Evolutionary conservation across 176 grass and related monocot genomes (phyloP).

Genomic region (Oryza meridionalis): DNA sequence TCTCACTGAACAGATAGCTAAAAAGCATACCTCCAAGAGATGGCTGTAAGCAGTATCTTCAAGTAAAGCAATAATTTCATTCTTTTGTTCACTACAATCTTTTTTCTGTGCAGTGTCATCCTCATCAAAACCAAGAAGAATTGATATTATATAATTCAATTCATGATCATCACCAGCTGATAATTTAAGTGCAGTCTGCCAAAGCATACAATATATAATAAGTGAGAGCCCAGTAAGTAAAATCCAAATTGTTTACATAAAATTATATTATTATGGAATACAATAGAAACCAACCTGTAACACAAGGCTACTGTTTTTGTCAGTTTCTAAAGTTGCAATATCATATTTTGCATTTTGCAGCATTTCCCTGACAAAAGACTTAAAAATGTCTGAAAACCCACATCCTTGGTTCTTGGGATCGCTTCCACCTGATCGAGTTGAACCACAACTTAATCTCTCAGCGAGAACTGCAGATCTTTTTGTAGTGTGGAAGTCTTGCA

Average conservation of each 20-base stretch:
- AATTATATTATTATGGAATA: background rate
- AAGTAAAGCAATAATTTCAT: slow-evolving; percentile 78
- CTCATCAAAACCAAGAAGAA: slow-evolving; percentile 67
- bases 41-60: slow-evolving; percentile 90
- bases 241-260: background rate
- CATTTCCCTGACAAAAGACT: slow-evolving; percentile 67
- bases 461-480: slow-evolving; percentile 74
- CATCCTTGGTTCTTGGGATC: slow-evolving; percentile 48
- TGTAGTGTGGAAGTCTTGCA: slow-evolving; percentile 77
- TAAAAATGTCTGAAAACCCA: slow-evolving; percentile 66
- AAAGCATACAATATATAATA: slow-evolving; percentile 6
- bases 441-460: slow-evolving; percentile 59
- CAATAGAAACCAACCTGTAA: slow-evolving; percentile 64
- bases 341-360: slow-evolving; percentile 63
- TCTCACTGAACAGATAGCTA: slow-evolving; percentile 31
- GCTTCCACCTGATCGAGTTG: slow-evolving; percentile 45
- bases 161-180: slow-evolving; percentile 64
- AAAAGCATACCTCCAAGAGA: slow-evolving; percentile 76
- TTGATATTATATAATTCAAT: slow-evolving; percentile 63
- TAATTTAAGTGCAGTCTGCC: slow-evolving; percentile 77
- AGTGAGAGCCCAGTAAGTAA: slow-evolving; percentile 7
- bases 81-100: slow-evolving; percentile 48
- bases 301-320: slow-evolving; percentile 92
- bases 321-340: slow-evolving; percentile 58
- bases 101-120: slow-evolving; percentile 35